These are phyloP conservation scores for Globisporangium rhizosaccharum DNA, from an alignment of 352 stramenopile genomes.

Conservation along the genomic window DNA sequence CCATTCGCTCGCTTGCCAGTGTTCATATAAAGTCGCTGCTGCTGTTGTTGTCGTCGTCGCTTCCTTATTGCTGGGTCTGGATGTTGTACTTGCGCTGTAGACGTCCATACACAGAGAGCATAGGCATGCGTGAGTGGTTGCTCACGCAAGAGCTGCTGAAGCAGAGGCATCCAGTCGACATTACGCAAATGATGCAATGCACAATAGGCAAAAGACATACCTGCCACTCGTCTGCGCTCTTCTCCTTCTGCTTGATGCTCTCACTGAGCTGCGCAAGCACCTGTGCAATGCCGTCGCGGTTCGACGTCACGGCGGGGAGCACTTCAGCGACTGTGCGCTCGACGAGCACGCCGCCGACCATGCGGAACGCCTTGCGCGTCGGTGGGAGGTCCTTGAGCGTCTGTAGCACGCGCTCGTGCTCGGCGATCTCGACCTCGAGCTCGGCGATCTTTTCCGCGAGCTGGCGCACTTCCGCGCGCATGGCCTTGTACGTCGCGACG, in stretches of 20 bases:
- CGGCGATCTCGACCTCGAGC: slow-evolving; percentile 76
- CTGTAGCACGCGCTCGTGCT: slow-evolving; percentile 82
- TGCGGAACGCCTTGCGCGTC: slow-evolving; percentile 89
- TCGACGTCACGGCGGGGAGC: slow-evolving; percentile 86
- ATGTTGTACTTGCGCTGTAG: slow-evolving; percentile 82
- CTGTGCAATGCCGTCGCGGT: slow-evolving; percentile 76
- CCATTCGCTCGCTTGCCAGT: not conserved
- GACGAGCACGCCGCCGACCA: slow-evolving; percentile 95
- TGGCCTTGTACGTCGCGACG: slow-evolving; percentile 83
- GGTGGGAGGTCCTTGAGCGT: slow-evolving; percentile 69
- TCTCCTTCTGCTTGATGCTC: slow-evolving; percentile 83
- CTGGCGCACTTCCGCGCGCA: slow-evolving; percentile 78
- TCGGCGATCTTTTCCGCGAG: slow-evolving; percentile 82
- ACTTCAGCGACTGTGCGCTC: slow-evolving; percentile 95
- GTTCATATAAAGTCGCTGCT: not conserved
- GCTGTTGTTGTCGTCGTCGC: not conserved
- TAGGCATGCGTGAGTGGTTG: not conserved
- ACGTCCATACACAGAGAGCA: not conserved
- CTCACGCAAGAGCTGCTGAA: not conserved
- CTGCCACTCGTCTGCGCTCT: slow-evolving; percentile 76
- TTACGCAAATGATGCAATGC: not conserved
- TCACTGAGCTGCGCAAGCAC: slow-evolving; percentile 71
- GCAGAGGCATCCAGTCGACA: too few relatives aligned
- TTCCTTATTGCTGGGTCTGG: slow-evolving; percentile 62
- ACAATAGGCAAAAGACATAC: slow-evolving; percentile 15